Evolutionary conservation across 176 grass and related monocot species (phyloP), one percentile per base, ranked within the genome.

Genomic region (Triticum urartu): DNA sequence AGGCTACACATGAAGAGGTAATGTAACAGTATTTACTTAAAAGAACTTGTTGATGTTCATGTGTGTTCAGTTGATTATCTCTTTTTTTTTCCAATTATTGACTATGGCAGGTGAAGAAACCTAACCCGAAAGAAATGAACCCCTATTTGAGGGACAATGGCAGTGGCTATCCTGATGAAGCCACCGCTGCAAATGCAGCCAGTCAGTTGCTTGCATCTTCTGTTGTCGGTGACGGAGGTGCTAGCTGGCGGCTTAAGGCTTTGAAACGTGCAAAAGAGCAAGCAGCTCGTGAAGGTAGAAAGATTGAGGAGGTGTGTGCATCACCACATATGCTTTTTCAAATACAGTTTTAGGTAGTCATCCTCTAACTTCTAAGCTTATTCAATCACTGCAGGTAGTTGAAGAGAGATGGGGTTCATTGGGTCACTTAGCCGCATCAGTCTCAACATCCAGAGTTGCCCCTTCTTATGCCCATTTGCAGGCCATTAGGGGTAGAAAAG

Each of bases 261-360:
- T 89, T 99, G 82, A 99, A 91, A 71, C 92, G 97, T 85, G 97
- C 97, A 56, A 99, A 94, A 92, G 97, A 99, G 85, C 97, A 99
- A 86, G 92, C 97, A 77, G 79, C 87, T 83, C 88, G 94, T 22
- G 94, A 96, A 90, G 97, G 97, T 54, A 83, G 77, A 74, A 86
- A 91, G 15, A 85, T 98, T 36, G 87, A 96, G 39, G 90, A 98
- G 86, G 97, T 98, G 86, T 65, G 83, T 61, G 17, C 56, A 63
- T 68, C 12, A 1, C 28, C 7, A 18, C 39, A 45, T 80, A 21
- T 72, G 3, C 20, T 56, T 63, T 20, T 89, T 88, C 1, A 1
- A 9, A 70, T 24, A 7, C 83, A 77, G 34, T 48, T 36, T 59
- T 35, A 33, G 36, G 1, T 77, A 25, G 60, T 68, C 40, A 62